Evolutionary conservation across 2,329 filamentous ascomycete species (phyloP).

Genomic region (Cytospora leucostoma): DNA sequence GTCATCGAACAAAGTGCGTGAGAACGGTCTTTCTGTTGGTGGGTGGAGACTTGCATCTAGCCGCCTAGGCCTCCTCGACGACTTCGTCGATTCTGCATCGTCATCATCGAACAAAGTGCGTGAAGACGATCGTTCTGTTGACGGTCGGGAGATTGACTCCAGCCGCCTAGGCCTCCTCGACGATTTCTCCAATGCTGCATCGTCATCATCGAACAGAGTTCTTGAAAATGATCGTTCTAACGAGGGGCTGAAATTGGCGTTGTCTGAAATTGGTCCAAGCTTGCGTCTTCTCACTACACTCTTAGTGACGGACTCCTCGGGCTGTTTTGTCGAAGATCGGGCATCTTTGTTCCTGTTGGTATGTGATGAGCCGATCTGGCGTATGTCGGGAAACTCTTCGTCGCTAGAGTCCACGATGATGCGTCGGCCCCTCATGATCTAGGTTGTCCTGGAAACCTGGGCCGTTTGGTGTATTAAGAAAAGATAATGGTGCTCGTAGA

Average conservation of each 20-base stretch:
- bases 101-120: not conserved
- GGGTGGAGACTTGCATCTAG: constrained; percentile 1
- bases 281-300: constrained; percentile 23
- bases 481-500: not conserved
- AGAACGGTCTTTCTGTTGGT: no score
- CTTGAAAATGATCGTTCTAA: not conserved
- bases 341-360: not conserved
- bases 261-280: constrained; percentile 18
- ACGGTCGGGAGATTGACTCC: not conserved
- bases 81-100: not conserved
- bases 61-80: constrained; percentile 7
- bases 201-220: constrained; percentile 3
- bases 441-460: not conserved
- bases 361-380: constrained; percentile 32
- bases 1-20: no score
- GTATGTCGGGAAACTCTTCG: constrained; percentile 46
- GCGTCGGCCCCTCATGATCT: constrained; percentile 23
- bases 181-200: not conserved
- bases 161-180: constrained; percentile 11
- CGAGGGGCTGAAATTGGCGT: constrained; percentile 16
- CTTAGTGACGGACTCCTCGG: not conserved
- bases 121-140: no score
- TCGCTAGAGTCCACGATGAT: constrained; percentile 38
- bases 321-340: not conserved
- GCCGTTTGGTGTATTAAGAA: not conserved